Evolutionary conservation across 495 filamentous ascomycete species (phyloP), one percentile per base, ranked within the genome.

Genomic region (Tuber indicum): DNA sequence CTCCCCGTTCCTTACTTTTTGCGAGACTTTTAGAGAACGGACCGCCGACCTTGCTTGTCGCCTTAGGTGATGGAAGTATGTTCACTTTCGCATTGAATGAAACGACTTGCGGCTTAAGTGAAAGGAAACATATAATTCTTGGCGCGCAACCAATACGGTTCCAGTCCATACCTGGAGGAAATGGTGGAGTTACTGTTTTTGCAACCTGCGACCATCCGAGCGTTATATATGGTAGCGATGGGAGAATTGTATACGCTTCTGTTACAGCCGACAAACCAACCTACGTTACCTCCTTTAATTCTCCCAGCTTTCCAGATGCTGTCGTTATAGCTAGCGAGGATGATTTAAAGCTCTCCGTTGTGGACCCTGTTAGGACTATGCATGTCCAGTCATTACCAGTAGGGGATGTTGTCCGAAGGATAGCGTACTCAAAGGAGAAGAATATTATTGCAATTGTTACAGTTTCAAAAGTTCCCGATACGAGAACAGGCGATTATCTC

Each of bases 21-120:
- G 91, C 91, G 6, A 89, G 92, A 70, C 86, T 98, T 1, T 87
- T 97, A 88, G 89, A 23, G 77, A 83, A 62, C 72, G 82, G 58
- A 62, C 83, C 7, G 79, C 85, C 93, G 2, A 97, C 92, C 0
- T 85, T 99, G 3, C 94, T 99, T 77, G 87, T 97, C 42, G 92
- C 94, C n/a, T 93, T 97, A 90, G 93, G 95, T 36, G 95, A 98
- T 84, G 96, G 96, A 41, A 92, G 92, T 80, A 92, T 99, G 16
- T 88, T 96, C 71, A 97, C 92, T 1, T 99, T 94, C 84, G 88
- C 89, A 49, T 86, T 96, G n/a, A 87, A 93, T 49, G 81, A 87
- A 0, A 58, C 81, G 0, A 87, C 88, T 66, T 87, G 88, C 77
- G 84, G 87, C 9, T 85, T 98, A 14, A 91, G 90, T 0, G 87